Base-by-base conservation (phyloP, 805 yeast genomes). In the Grigorovia transvaalensis region DNA sequence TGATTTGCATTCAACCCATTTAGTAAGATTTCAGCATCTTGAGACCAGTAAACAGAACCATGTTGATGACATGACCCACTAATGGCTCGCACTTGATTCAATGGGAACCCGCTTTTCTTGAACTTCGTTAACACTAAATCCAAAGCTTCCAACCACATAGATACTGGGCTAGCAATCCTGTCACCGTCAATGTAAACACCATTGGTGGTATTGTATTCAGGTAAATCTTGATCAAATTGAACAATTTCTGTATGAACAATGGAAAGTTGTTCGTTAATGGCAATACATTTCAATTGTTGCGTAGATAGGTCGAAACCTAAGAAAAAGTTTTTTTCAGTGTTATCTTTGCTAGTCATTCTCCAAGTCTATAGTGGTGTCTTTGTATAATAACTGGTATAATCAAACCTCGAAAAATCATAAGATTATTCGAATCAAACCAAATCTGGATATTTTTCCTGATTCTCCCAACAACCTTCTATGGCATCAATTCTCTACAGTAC, bases 1-100 rank as follows among this genome's bases (percentile, higher is more conserved):
- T 57, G 53, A 0, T 61, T 29, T 0, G 71, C 57, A 13, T 62
- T 55, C 51, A 85, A 67, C 0, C 58, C 53, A 1, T 54, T 45
- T 49, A 88, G 71, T 2, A 73, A 55, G 0, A 57, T 54, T 1
- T 68, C 65, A 0, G 86, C 82, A 8, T 69, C 58, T 4, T 66
- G 23, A 1, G 87, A 75, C 91, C 95, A 87, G 62, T 73, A 89
- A 1, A 90, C 89, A 1, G 95, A 84, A 0, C 96, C 96, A 62
- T 89, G 96, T 62, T 89, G 96, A 68, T 89, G 96, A 52, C 95
- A 85, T 0, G 95, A 88, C 0, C 96, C 96, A 45, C 85, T 77
- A 48, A 89, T 76, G 1, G 85, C 88, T 44, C 59, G 72, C 15
- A 89, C 89, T 43, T 68, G 61, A 1, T 67, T 59, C 58, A 89